phyloP scores from a whole-genome alignment of 306 rosid species.

The Dryas octopetala region DNA sequence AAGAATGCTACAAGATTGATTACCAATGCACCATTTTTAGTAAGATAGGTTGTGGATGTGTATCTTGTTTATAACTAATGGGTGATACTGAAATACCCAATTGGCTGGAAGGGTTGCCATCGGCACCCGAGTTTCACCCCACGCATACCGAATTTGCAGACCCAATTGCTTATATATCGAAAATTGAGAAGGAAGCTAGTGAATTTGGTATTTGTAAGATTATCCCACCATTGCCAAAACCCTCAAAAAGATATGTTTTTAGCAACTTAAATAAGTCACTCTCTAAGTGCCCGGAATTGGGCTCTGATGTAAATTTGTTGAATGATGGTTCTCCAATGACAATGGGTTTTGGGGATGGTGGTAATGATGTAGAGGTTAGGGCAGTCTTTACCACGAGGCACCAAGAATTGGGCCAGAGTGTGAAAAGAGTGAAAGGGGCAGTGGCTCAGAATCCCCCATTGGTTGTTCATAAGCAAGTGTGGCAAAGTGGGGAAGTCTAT shows the following conservation, averaged over 20 bases:
- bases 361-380: constrained; percentile 50
- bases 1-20: constrained; percentile 34
- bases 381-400: constrained; percentile 97
- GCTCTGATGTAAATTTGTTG: constrained; percentile 32
- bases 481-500: constrained; percentile 96
- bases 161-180: constrained; percentile 97
- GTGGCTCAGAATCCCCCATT: constrained; percentile 43
- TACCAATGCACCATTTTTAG: neutral
- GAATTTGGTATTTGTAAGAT: constrained; percentile 92
- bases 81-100: constrained; percentile 78
- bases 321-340: constrained; percentile 35
- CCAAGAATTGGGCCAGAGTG: constrained; percentile 80
- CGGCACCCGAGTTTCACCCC: constrained; percentile 93
- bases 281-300: constrained; percentile 63
- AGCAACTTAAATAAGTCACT: constrained; percentile 82
- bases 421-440: constrained; percentile 58
- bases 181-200: constrained; percentile 92
- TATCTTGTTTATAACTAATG: constrained; percentile 57
- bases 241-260: constrained; percentile 78
- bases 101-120: constrained; percentile 85
- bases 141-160: constrained; percentile 92
- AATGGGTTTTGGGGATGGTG: constrained; percentile 40
- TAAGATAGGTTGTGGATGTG: constrained; percentile 32
- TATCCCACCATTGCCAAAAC: constrained; percentile 91
- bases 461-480: constrained; percentile 82